Evolutionary conservation across 352 stramenopile species (phyloP), one percentile per base, ranked within the genome.

Genomic region (Phytopythium vexans): DNA sequence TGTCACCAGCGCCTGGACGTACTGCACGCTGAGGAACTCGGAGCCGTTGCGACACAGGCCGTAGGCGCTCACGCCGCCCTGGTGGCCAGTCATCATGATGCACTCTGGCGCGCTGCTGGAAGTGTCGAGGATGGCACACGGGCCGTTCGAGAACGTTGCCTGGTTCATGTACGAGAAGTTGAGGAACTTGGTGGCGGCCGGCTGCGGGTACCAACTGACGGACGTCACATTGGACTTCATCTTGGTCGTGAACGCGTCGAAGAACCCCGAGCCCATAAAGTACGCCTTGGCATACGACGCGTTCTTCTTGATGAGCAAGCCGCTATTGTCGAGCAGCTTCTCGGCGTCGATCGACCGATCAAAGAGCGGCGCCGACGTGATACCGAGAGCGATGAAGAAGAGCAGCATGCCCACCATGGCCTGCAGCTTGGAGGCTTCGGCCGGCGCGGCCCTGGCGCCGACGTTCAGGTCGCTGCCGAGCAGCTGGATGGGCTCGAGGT

Each of bases 41-140:
- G 59, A 62, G 12, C 56, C 58, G 36, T 71, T 74, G 9, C 58
- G 66, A 36, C 66, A 74, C 0, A 74, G 38, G 14, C 62, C 66
- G 33, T 74, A 74, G 3, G 66, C 52, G 40, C 66, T 74, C 12
- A 74, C 58, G 14, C 66, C 51, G 33, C 66, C 66, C 16, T 72
- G 66, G 41, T 74, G 58, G 12, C 66, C 66, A 6, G 66, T 74
- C 62, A 74, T 72, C 21, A 74, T 34, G 31, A 74, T 74, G 27
- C 66, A 74, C 34, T 74, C 66, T 14, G 64, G 60, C 15, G 58
- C 52, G 21, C 62, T 52, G 3, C 27, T 41, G 31, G 49, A 36
- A 4, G 31, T 36, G 12, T 66, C 58, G 8, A 75, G 41, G 14
- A 75, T 59, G 6, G 62, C 55, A 39, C 62, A 72, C 12, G 58